Conservation (phyloP, 2,329 filamentous ascomycete species). For the Xylariaceae sp. region DNA sequence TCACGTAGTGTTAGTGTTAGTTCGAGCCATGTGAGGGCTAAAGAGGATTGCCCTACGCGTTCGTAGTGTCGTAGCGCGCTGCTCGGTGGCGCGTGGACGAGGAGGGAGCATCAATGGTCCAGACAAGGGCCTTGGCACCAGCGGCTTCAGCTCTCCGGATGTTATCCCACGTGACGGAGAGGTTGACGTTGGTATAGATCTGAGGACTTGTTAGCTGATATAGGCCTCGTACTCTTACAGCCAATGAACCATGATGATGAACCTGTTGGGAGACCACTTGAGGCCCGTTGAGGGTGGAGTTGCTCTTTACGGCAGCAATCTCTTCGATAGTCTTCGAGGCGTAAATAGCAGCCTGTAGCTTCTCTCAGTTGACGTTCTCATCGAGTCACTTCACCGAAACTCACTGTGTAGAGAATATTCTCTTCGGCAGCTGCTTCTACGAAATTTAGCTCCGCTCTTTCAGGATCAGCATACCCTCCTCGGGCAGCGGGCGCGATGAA, state of each 20-base stretch:
- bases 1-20: neutral
- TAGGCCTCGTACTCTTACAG: neutral
- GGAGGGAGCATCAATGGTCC: slow-evolving; percentile 32
- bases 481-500: slow-evolving; percentile 47
- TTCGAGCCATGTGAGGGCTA: slow-evolving; percentile 15
- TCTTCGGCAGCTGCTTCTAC: slow-evolving; percentile 44
- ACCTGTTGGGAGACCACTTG: slow-evolving; percentile 34
- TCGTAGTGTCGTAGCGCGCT: slow-evolving; percentile 28
- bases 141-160: slow-evolving; percentile 25
- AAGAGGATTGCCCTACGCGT: slow-evolving; percentile 20
- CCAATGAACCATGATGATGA: neutral
- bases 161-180: slow-evolving; percentile 24
- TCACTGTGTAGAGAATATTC: slow-evolving; percentile 44
- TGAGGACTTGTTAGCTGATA: neutral
- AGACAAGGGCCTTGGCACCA: slow-evolving; percentile 32
- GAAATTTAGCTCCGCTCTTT: slow-evolving; percentile 39
- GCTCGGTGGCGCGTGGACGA: slow-evolving; percentile 30
- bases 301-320: slow-evolving; percentile 25
- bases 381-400: neutral
- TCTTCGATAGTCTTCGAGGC: slow-evolving; percentile 32
- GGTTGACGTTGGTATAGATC: slow-evolving; percentile 31
- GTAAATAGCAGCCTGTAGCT: slow-evolving; percentile 14
- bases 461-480: slow-evolving; percentile 41
- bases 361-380: neutral
- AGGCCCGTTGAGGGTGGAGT: slow-evolving; percentile 3